A percentile compares a stretch with the other conserved stretches of the same genome.
Conservation (phyloP, 1,284 basidiomycete species). For the Schizophyllum commune region DNA sequence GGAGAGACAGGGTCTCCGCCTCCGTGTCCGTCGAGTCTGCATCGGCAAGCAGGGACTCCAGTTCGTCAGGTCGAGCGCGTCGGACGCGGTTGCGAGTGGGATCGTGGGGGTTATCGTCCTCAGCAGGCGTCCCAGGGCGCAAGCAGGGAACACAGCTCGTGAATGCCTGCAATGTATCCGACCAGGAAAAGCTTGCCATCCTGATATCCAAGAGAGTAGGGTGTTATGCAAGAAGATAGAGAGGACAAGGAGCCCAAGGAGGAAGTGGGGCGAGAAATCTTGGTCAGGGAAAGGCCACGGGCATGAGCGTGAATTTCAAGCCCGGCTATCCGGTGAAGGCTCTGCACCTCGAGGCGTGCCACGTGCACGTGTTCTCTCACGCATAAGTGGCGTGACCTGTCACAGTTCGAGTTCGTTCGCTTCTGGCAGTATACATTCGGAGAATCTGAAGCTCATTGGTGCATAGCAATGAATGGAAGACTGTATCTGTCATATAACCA, state of each 20-base stretch:
- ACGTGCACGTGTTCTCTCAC: too few relatives aligned
- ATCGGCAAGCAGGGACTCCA: conserved; percentile 48
- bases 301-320: not conserved
- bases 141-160: not conserved
- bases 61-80: conserved; percentile 45
- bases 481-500: too few relatives aligned
- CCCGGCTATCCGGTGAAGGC: too few relatives aligned
- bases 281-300: too few relatives aligned
- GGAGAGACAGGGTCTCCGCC: conserved; percentile 54
- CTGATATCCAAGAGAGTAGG: not conserved
- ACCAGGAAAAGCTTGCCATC: not conserved
- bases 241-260: not conserved
- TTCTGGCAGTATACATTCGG: too few relatives aligned
- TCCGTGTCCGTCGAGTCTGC: conserved; percentile 40
- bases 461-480: too few relatives aligned
- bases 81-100: conserved; percentile 27
- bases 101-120: conserved; percentile 15
- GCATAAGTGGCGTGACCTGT: too few relatives aligned
- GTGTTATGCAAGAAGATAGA: not conserved
- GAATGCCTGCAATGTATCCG: not conserved
- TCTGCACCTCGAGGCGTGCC: too few relatives aligned
- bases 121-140: not conserved
- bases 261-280: not conserved
- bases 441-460: too few relatives aligned
- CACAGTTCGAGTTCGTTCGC: too few relatives aligned